Evolutionary conservation across 768 basidiomycete genomes (phyloP).

Genomic region (Sarcodon sp.): DNA sequence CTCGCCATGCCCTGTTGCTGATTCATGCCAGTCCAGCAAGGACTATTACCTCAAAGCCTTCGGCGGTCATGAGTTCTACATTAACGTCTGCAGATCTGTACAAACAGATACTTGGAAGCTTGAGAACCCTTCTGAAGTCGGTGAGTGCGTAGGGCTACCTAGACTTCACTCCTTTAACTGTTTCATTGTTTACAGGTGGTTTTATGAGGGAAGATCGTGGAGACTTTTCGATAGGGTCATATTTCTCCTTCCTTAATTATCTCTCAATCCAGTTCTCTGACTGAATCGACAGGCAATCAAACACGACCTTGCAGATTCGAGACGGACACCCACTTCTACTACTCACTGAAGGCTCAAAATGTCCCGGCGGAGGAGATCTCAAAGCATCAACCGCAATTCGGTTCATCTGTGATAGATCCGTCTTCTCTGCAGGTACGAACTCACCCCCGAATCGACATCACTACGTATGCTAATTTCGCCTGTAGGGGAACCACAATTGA

Average conservation of each 20-base stretch:
- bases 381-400: constrained; percentile 56
- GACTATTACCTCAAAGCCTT: constrained; percentile 47
- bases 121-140: constrained; percentile 39
- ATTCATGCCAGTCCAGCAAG: constrained; percentile 28
- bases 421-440: constrained; percentile 39
- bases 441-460: not conserved
- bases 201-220: constrained; percentile 49
- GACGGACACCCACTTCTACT: constrained; percentile 41
- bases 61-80: constrained; percentile 29
- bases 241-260: not conserved
- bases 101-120: constrained; percentile 45
- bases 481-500: constrained; percentile 36
- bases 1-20: not conserved
- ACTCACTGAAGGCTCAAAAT: constrained; percentile 52
- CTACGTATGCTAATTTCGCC: not conserved
- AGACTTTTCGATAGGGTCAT: constrained; percentile 65
- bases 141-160: no score
- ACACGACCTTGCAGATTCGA: constrained; percentile 47
- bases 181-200: constrained; percentile 26
- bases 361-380: constrained; percentile 31
- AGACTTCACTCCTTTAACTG: no score
- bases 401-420: constrained; percentile 64
- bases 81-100: constrained; percentile 56
- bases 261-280: not conserved
- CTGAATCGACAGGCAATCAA: constrained; percentile 31